A percentile compares a stretch with the other conserved stretches of the same genome.
phyloP scores from a whole-genome alignment of 495 filamentous ascomycete genomes.

The Baudoinia panamericana region DNA sequence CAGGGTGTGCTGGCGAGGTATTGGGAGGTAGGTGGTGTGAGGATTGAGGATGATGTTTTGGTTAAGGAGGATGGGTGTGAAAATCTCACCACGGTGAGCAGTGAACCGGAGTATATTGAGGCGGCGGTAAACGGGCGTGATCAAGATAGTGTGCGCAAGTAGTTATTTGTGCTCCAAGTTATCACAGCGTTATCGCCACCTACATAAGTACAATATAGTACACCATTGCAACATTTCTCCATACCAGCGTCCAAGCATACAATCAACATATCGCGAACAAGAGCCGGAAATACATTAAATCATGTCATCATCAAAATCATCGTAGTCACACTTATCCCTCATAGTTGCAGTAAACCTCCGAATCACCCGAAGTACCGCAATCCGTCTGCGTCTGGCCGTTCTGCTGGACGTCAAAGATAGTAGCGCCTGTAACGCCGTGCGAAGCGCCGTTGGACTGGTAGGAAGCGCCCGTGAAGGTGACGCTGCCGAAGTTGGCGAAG shows the following conservation, averaged over 20 bases:
- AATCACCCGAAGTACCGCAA: background rate
- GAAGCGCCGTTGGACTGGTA: background rate
- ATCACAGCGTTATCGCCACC: too few relatives aligned
- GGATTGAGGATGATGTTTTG: conserved; percentile 64
- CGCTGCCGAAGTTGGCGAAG: conserved; percentile 33
- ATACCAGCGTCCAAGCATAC: too few relatives aligned
- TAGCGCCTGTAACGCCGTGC: conserved; percentile 2
- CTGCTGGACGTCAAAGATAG: conserved; percentile 10
- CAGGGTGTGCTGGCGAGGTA: conserved; percentile 60
- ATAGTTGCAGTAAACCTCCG: conserved; percentile 1
- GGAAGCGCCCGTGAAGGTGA: conserved; percentile 17
- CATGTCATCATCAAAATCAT: too few relatives aligned
- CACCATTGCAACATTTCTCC: too few relatives aligned
- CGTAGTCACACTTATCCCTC: background rate
- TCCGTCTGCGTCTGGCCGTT: conserved; percentile 3
- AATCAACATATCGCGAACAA: too few relatives aligned
- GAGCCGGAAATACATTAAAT: too few relatives aligned
- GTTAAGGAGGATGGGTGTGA: conserved; percentile 64
- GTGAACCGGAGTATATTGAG: conserved; percentile 60
- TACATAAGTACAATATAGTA: too few relatives aligned
- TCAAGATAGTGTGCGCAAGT: too few relatives aligned
- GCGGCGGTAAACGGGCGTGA: conserved; percentile 7
- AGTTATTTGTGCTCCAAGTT: too few relatives aligned
- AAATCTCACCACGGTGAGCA: conserved; percentile 67
- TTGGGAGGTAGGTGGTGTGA: conserved; percentile 81